Conservation (phyloP, 169 alveolate species). For the Plasmodium yoelii region DNA sequence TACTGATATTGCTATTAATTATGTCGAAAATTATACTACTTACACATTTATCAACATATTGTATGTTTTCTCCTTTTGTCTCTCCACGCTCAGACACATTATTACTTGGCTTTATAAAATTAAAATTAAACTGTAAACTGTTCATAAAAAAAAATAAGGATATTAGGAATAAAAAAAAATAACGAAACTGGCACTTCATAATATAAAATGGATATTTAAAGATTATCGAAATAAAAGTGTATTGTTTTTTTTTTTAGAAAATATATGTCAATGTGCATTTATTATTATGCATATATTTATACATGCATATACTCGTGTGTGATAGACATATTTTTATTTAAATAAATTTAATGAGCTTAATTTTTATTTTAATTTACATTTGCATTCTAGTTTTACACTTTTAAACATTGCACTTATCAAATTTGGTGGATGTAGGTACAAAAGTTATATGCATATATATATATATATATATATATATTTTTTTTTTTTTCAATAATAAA, state of each 20-base stretch:
- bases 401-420: too few species aligned
- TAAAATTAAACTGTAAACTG: background rate
- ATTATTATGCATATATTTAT: too few species aligned
- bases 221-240: background rate
- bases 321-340: background rate
- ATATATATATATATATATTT: too few species aligned
- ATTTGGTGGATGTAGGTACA: too few species aligned
- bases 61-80: conserved; percentile 2
- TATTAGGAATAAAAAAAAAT: background rate
- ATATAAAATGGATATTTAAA: background rate
- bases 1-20: conserved; percentile 29
- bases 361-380: too few species aligned
- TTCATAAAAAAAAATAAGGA: conserved; percentile 5
- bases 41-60: conserved; percentile 8
- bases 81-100: background rate
- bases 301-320: background rate
- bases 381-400: too few species aligned
- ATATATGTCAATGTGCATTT: too few species aligned
- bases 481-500: too few species aligned
- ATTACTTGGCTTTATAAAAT: background rate
- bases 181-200: background rate
- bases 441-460: too few species aligned
- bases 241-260: background rate
- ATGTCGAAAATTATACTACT: conserved; percentile 20
- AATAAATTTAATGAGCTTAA: too few species aligned